A percentile compares a stretch with the other conserved stretches of the same genome.
Evolutionary conservation across 495 filamentous ascomycete species (phyloP).

Genomic region (Xylaria venustula): DNA sequence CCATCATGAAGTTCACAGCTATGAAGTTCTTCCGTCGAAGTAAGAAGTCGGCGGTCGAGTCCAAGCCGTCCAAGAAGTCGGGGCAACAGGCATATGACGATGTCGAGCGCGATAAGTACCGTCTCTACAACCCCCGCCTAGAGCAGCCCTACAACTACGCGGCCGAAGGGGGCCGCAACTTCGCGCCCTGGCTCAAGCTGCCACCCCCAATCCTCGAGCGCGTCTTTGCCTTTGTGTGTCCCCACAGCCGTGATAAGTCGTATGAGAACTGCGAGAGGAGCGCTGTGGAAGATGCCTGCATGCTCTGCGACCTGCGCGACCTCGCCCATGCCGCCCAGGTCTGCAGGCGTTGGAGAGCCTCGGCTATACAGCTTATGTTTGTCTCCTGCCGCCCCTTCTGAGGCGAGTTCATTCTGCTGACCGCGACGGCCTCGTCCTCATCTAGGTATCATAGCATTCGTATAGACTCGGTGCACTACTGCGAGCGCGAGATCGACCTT

Average conservation of each 20-base stretch:
- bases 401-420: not conserved
- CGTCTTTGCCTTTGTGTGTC: constrained; percentile 82
- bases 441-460: constrained; percentile 82
- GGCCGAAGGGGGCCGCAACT: constrained; percentile 19
- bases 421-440: not conserved
- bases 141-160: constrained; percentile 16
- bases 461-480: constrained; percentile 94
- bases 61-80: constrained; percentile 16
- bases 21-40: constrained; percentile 46
- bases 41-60: constrained; percentile 25
- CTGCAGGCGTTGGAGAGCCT: constrained; percentile 66
- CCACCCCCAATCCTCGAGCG: constrained; percentile 62
- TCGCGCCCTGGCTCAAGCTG: constrained; percentile 45
- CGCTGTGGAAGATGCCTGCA: constrained; percentile 79
- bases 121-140: constrained; percentile 21
- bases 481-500: constrained; percentile 77
- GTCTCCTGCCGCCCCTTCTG: constrained; percentile 23
- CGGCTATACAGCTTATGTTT: constrained; percentile 60
- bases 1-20: constrained; percentile 23
- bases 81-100: constrained; percentile 14
- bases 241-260: constrained; percentile 71
- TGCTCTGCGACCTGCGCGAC: constrained; percentile 94
- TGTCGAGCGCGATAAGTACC: constrained; percentile 26
- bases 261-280: constrained; percentile 83
- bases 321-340: constrained; percentile 75